A percentile compares a stretch with the other conserved stretches of the same genome.
Conservation (phyloP, 768 basidiomycete species). For the Lentinula boryana region DNA sequence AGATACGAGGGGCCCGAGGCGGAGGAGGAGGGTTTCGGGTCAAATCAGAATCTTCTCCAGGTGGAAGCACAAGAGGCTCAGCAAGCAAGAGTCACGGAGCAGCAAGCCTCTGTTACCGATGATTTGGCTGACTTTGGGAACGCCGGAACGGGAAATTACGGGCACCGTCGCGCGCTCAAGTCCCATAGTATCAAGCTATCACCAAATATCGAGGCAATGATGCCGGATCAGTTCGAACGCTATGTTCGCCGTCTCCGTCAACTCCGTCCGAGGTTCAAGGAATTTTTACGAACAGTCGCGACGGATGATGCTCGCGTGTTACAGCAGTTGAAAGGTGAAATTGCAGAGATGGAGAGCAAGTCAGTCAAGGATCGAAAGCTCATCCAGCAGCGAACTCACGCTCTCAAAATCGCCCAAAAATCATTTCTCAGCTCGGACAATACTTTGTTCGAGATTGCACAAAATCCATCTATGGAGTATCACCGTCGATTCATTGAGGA, state of each 20-base stretch:
- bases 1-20: conserved; percentile 14
- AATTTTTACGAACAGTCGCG: conserved; percentile 29
- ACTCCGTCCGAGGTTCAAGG: conserved; percentile 49
- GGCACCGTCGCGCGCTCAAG: conserved; percentile 9
- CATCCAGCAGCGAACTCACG: not conserved
- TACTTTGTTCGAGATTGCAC: conserved; percentile 19
- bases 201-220: conserved; percentile 59
- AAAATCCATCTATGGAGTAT: conserved; percentile 11
- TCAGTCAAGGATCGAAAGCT: not conserved
- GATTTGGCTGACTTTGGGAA: conserved; percentile 15
- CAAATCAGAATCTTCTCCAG: conserved; percentile 2
- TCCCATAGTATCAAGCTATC: conserved; percentile 18
- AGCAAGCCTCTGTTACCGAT: not conserved
- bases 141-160: conserved; percentile 21
- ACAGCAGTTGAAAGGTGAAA: not conserved
- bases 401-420: conserved; percentile 10
- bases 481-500: conserved; percentile 34
- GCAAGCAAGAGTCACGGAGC: not conserved
- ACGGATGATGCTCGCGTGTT: conserved; percentile 9
- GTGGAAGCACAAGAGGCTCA: conserved; percentile 8
- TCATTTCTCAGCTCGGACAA: not conserved
- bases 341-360: not conserved
- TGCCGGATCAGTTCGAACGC: conserved; percentile 44
- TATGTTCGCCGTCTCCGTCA: conserved; percentile 57
- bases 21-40: conserved; percentile 13